Evolutionary conservation across 179 eudicot species (phyloP).

Genomic region (Corrigiola litoralis): DNA sequence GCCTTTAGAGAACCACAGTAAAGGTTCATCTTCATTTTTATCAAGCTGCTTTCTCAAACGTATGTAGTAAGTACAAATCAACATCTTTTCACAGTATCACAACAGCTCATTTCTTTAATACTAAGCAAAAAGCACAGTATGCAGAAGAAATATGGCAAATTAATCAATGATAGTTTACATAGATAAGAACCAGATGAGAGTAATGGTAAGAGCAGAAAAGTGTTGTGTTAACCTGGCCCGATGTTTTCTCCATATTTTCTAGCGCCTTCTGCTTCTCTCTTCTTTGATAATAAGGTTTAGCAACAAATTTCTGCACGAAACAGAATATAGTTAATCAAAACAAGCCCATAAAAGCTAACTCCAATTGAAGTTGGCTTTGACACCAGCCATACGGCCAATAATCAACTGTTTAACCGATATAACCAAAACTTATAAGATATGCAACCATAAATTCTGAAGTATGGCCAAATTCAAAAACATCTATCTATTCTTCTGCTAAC

Average conservation of each 20-base stretch:
- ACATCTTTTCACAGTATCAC: not conserved
- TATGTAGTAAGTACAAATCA: not conserved
- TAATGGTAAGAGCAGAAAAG: not conserved
- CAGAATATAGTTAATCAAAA: slow-evolving; percentile 15
- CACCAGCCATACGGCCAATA: not conserved
- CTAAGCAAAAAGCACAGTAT: not conserved
- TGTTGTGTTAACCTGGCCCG: slow-evolving; percentile 52
- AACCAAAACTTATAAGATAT: not conserved
- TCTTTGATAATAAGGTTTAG: slow-evolving; percentile 73
- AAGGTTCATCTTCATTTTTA: not conserved
- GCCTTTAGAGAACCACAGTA: too few species aligned
- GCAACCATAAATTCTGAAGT: not conserved
- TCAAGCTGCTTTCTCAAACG: not conserved
- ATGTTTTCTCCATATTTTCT: slow-evolving; percentile 65
- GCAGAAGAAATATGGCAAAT: slow-evolving; percentile 2
- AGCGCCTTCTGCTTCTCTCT: slow-evolving; percentile 71
- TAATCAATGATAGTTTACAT: too few species aligned
- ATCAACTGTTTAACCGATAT: not conserved
- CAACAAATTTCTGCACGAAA: slow-evolving; percentile 58
- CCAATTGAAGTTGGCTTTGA: not conserved
- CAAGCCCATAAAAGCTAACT: not conserved
- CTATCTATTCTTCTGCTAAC: not conserved
- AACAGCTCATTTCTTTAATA: not conserved
- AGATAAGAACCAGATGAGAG: not conserved
- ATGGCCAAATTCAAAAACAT: not conserved